phyloP scores from a whole-genome alignment of 2,329 filamentous ascomycete genomes.

The Parasarocladium wereldwijsianum region DNA sequence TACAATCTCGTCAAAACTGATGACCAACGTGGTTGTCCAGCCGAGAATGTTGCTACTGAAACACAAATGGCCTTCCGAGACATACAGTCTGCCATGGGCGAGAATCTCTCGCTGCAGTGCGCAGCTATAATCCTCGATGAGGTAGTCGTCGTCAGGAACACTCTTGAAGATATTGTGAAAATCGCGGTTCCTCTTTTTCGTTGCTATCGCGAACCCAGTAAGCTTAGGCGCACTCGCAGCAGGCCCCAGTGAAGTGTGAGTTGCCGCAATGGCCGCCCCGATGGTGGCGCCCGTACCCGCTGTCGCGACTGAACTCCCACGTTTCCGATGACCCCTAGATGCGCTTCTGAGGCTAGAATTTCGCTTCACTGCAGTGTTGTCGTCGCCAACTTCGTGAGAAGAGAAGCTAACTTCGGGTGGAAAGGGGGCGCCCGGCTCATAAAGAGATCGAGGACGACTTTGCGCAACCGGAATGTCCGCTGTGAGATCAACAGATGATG shows the following conservation, averaged over 20 bases:
- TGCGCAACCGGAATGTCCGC: constrained; percentile 38
- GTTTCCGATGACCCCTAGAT: constrained; percentile 50
- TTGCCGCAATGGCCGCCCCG: constrained; percentile 57
- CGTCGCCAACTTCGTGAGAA: too few relatives aligned
- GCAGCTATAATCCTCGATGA: constrained; percentile 98
- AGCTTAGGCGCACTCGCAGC: constrained; percentile 54
- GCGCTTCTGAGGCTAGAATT: constrained; percentile 55
- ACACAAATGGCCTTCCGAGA: constrained; percentile 93
- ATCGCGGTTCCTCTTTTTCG: constrained; percentile 88
- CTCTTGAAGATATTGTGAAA: constrained; percentile 91
- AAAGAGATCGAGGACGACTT: constrained; percentile 42
- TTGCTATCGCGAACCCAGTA: constrained; percentile 91
- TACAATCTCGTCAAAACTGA: constrained; percentile 96
- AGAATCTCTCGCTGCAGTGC: constrained; percentile 91
- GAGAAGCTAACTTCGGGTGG: too few relatives aligned
- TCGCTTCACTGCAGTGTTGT: constrained; percentile 43
- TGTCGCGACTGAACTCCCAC: constrained; percentile 67
- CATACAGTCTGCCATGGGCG: constrained; percentile 82
- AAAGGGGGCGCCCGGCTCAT: constrained; percentile 44
- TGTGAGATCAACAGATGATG: constrained; percentile 10
- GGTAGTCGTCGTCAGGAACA: constrained; percentile 92
- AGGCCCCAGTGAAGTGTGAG: constrained; percentile 49
- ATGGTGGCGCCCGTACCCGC: constrained; percentile 35
- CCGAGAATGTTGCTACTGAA: constrained; percentile 98
- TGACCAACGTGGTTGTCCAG: constrained; percentile 94